Conservation (phyloP, 176 grass and related monocot genomes). For the Oryza officinalis region DNA sequence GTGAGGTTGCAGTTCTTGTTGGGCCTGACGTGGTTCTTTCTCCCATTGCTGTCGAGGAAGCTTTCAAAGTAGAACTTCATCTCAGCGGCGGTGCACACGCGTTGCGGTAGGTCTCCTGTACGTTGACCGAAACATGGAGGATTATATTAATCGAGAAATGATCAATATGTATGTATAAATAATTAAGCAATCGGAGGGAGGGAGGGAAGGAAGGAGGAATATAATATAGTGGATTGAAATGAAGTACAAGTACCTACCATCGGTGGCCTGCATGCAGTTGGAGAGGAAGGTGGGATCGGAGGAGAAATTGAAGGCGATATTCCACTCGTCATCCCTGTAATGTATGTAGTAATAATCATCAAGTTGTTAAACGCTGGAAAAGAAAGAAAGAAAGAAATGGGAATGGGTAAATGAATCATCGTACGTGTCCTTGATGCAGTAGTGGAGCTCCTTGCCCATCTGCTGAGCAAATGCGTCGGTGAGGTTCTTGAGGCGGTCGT, state of each 20-base stretch:
- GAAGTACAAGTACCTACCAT: slow-evolving; percentile 28
- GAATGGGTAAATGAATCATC: too few relatives aligned
- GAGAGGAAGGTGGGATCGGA: slow-evolving; percentile 57
- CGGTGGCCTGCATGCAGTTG: slow-evolving; percentile 57
- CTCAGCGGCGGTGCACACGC: slow-evolving; percentile 77
- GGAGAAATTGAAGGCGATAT: slow-evolving; percentile 83
- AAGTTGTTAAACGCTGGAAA: too few relatives aligned
- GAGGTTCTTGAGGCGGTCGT: slow-evolving; percentile 45
- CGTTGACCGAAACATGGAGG: not conserved
- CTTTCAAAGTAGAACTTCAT: slow-evolving; percentile 93
- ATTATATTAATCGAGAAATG: not conserved
- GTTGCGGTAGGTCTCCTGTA: slow-evolving; percentile 73
- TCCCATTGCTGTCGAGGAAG: slow-evolving; percentile 51
- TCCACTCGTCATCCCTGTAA: slow-evolving; percentile 79
- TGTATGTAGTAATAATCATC: not conserved
- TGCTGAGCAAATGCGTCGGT: slow-evolving; percentile 49
- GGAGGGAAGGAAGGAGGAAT: not conserved
- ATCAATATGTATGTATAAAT: not conserved
- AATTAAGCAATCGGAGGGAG: too few relatives aligned
- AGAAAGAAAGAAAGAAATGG: too few relatives aligned
- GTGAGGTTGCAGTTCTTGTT: slow-evolving; percentile 96
- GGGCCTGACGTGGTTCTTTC: slow-evolving; percentile 72
- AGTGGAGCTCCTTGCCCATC: slow-evolving; percentile 54
- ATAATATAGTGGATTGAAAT: not conserved
- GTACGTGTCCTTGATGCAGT: slow-evolving; percentile 81